Evolutionary conservation across 2,329 filamentous ascomycete genomes (phyloP).

Genomic region (Penicillium sp.): DNA sequence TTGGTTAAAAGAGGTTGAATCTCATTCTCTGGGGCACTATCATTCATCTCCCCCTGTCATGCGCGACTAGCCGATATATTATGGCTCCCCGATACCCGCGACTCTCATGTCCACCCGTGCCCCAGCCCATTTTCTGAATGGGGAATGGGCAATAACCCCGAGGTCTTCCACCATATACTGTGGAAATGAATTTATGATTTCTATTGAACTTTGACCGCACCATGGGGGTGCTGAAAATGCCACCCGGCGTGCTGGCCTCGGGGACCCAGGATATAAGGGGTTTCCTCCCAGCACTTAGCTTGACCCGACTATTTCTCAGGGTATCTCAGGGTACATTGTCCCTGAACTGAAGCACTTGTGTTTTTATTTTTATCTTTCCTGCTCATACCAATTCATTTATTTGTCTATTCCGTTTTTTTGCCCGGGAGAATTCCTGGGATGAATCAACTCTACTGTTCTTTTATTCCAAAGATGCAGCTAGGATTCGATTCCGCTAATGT

Average conservation of each 20-base stretch:
- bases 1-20: constrained; percentile 49
- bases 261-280: neutral
- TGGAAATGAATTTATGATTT: constrained; percentile 1
- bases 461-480: neutral
- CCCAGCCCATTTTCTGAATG: neutral
- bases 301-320: constrained; percentile 6
- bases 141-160: neutral
- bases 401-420: neutral
- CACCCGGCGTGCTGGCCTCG: neutral
- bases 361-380: constrained; percentile 6
- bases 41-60: neutral
- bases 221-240: neutral
- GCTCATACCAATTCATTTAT: constrained; percentile 13
- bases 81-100: neutral
- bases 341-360: neutral
- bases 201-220: neutral
- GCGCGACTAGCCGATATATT: neutral
- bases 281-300: neutral
- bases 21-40: neutral
- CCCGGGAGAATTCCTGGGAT: neutral
- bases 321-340: neutral
- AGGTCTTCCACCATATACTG: neutral
- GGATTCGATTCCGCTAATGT: neutral
- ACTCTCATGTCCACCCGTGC: neutral
- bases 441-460: neutral